Evolutionary conservation across 352 stramenopile genomes (phyloP), one percentile per base, ranked within the genome.

Genomic region (Phytophthora sojae): DNA sequence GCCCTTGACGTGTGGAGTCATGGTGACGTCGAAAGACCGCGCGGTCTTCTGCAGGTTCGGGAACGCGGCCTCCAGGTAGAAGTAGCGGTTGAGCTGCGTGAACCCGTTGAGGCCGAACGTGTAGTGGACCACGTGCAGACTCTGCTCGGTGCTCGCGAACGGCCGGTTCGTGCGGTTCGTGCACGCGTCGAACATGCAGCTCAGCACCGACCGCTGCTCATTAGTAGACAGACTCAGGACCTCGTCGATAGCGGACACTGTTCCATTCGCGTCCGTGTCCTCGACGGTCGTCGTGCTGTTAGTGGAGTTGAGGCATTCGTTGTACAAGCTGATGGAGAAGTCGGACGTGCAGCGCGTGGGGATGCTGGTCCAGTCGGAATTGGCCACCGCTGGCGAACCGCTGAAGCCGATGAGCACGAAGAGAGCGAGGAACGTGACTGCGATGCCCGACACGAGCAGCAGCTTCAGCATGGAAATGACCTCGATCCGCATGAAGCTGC

Each of bases 401-500:
- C 57, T 51, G 50, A 83, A 91, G 21, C 81, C 83, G 26, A 89
- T 52, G 4, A 85, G 32, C 37, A 87, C 77, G 37, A 89, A 88
- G 23, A 89, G 51, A 47, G 73, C 57, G 21, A 89, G 61, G 12
- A 86, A 69, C 47, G 73, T 66, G 59, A 75, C 30, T 0, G 77
- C 63, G 25, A 77, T 49, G 7, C 67, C 54, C 6, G 71, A 77
- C 21, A 88, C 26, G 2, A 73, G 47, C 6, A 77, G 37, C 15
- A 91, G 59, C 65, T 91, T 91, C 60, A 89, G 64, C 71, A 88
- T 80, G 15, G 83, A 88, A 12, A 86, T 75, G 32, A 89, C 81
- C 50, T 91, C 83, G 44, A 91, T 85, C 30, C 79, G 72, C 81
- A 88, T 91, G 53, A 91, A 91, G 56, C 79, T 86, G 39, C 80